These are phyloP conservation scores for Penicillium maclennaniae DNA, from an alignment of 495 filamentous ascomycete species.

Conservation along the genomic window DNA sequence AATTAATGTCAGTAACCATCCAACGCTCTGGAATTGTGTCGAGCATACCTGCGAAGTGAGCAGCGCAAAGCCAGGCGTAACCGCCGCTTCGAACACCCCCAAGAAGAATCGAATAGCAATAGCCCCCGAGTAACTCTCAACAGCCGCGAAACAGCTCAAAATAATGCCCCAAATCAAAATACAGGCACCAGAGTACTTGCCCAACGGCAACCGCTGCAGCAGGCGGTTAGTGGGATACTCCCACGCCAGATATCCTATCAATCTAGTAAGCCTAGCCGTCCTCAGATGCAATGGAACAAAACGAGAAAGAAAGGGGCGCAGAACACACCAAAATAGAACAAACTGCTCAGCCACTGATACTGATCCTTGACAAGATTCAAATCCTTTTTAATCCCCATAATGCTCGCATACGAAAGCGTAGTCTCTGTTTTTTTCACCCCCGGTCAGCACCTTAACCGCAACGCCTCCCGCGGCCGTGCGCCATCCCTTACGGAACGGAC, in stretches of 20 bases:
- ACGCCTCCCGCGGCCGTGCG: not conserved
- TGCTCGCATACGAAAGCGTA: slow-evolving; percentile 58
- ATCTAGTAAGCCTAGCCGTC: not conserved
- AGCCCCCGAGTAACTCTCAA: slow-evolving; percentile 44
- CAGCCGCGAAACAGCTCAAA: slow-evolving; percentile 51
- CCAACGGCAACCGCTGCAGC: slow-evolving; percentile 55
- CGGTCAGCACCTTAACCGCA: not conserved
- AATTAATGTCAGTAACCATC: not conserved
- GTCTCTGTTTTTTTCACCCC: slow-evolving; percentile 52
- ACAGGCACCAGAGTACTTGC: slow-evolving; percentile 55
- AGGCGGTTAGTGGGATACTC: slow-evolving; percentile 62
- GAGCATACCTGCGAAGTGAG: slow-evolving; percentile 50
- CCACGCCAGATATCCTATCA: slow-evolving; percentile 55
- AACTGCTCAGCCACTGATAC: slow-evolving; percentile 53
- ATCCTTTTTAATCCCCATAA: slow-evolving; percentile 58
- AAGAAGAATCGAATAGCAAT: slow-evolving; percentile 58
- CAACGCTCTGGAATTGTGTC: not conserved
- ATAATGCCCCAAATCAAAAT: slow-evolving; percentile 57
- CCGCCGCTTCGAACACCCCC: slow-evolving; percentile 58
- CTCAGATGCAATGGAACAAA: no score
- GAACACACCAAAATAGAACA: slow-evolving; percentile 58
- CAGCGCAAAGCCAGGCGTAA: slow-evolving; percentile 61
- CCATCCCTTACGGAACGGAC: no score
- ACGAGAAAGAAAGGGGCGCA: not conserved
- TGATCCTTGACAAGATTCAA: slow-evolving; percentile 38